These are phyloP conservation scores for Erodium trifolium DNA, from an alignment of 441 rosid genomes.

Conservation along the genomic window DNA sequence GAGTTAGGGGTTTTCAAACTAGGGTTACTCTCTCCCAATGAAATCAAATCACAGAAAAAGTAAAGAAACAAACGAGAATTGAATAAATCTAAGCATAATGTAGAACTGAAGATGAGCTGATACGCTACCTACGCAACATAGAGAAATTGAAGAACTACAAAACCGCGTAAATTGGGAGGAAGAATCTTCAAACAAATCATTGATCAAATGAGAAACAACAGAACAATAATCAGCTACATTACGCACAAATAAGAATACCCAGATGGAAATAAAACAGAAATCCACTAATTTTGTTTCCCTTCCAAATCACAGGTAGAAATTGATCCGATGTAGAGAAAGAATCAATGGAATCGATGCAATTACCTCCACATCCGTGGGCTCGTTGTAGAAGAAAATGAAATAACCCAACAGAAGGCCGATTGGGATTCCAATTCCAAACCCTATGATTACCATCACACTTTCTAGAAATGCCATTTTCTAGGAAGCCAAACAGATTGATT, in stretches of 20 bases:
- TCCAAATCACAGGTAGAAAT: background rate
- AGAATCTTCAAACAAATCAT: background rate
- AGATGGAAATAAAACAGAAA: no score
- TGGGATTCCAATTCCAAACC: conserved; percentile 28
- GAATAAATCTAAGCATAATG: background rate
- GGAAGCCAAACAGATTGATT: conserved; percentile 3
- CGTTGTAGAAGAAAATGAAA: conserved; percentile 22
- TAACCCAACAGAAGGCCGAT: conserved; percentile 30
- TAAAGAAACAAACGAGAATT: no score
- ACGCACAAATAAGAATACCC: no score
- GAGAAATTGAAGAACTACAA: background rate
- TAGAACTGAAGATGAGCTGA: background rate
- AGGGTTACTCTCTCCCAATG: no score
- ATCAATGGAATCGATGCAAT: background rate
- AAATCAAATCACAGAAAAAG: no score
- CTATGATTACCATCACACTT: conserved; percentile 22
- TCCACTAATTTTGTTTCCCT: no score
- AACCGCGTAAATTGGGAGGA: background rate
- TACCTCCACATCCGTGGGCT: conserved; percentile 28
- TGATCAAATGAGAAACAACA: background rate
- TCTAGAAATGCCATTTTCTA: conserved; percentile 23
- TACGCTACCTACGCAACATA: background rate
- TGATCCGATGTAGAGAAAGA: background rate
- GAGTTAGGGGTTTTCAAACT: no score
- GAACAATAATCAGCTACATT: no score